Evolutionary conservation across 2,329 filamentous ascomycete species (phyloP).

Genomic region (Xylariaceae sp.): DNA sequence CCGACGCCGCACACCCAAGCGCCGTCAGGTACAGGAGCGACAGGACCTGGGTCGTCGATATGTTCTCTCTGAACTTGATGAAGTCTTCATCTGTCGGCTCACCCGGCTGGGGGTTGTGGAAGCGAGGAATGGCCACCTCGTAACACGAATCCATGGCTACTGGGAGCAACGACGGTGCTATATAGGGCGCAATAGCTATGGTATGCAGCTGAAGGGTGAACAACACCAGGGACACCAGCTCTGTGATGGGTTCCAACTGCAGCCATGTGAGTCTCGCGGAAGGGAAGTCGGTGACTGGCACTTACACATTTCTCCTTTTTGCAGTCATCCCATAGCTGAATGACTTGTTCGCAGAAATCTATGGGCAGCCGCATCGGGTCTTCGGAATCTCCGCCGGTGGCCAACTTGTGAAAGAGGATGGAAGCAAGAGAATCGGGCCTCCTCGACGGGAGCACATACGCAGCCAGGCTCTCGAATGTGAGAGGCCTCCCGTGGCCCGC

Average conservation of each 20-base stretch:
- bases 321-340: slow-evolving; percentile 62
- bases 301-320: slow-evolving; percentile 45
- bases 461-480: slow-evolving; percentile 60
- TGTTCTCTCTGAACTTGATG: slow-evolving; percentile 42
- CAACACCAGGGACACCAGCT: slow-evolving; percentile 57
- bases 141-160: slow-evolving; percentile 53
- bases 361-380: slow-evolving; percentile 50
- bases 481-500: slow-evolving; percentile 47
- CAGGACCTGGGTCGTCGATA: slow-evolving; percentile 58
- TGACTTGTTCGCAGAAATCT: slow-evolving; percentile 55
- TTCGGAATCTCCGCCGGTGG: slow-evolving; percentile 42
- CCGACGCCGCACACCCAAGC: slow-evolving; percentile 46
- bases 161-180: slow-evolving; percentile 50
- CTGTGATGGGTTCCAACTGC: slow-evolving; percentile 54
- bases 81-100: slow-evolving; percentile 36
- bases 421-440: slow-evolving; percentile 55
- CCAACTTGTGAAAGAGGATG: slow-evolving; percentile 60
- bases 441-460: slow-evolving; percentile 58
- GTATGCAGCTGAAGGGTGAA: slow-evolving; percentile 58
- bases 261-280: not conserved
- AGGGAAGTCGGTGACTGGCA: no score
- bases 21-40: slow-evolving; percentile 58
- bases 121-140: slow-evolving; percentile 49
- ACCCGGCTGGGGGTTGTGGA: slow-evolving; percentile 39
- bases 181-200: slow-evolving; percentile 47